These are phyloP conservation scores for Mitragyna speciosa DNA, from an alignment of 257 asterid genomes.

Conservation along the genomic window DNA sequence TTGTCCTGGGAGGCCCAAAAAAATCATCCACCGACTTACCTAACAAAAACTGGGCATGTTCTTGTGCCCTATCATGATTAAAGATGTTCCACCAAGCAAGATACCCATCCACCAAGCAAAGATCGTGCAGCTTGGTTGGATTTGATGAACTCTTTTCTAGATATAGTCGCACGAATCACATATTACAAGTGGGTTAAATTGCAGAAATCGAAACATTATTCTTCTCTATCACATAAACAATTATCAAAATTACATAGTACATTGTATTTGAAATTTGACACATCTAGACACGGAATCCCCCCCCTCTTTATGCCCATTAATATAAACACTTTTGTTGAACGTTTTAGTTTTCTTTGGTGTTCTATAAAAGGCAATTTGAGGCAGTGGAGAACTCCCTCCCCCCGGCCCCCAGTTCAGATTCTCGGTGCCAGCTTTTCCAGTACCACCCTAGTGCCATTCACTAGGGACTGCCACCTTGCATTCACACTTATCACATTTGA, in stretches of 20 bases:
- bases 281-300: neutral
- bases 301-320: too few species aligned
- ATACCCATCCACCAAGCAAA: neutral
- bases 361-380: neutral
- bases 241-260: neutral
- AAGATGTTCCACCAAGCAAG: neutral
- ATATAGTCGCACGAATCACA: neutral
- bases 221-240: neutral
- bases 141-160: neutral
- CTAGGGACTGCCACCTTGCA: too few species aligned
- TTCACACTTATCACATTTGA: too few species aligned
- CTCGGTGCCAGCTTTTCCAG: too few species aligned
- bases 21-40: slow-evolving; percentile 6
- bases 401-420: too few species aligned
- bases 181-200: neutral
- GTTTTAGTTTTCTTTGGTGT: too few species aligned
- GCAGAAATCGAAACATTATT: neutral
- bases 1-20: neutral
- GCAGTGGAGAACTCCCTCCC: too few species aligned
- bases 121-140: neutral
- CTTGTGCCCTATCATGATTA: neutral
- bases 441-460: too few species aligned
- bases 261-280: neutral
- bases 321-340: too few species aligned
- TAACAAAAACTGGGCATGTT: neutral